Evolutionary conservation across 73 alveolate species (phyloP), one percentile per base, ranked within the genome.

Genomic region (Paramecium biaurelia): DNA sequence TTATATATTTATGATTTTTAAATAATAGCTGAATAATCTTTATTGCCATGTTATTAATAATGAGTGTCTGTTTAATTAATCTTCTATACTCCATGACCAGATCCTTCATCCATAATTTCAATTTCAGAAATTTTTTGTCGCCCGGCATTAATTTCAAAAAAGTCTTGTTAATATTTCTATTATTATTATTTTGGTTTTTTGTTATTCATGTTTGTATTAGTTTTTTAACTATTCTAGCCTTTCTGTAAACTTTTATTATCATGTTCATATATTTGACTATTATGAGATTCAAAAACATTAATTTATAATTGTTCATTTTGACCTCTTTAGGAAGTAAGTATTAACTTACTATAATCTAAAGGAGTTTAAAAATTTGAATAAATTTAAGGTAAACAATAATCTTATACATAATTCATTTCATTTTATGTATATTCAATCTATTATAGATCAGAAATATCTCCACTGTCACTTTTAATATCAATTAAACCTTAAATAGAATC

Each of bases 341-440:
- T 26, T 23, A 63, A 30, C 26, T 49, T 63, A 63, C 84, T 63
- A 9, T 49, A 63, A 26, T 63, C 84, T 63, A 30, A 26, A 63
- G 84, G 84, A 63, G 84, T 63, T 63, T 63, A 32, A 63, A 63
- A 63, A 63, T 63, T 63, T 9, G 84, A 63, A 63, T 63, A 63
- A 12, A 63, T 30, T 63, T 63, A 63, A 26, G 84, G 84, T 12
- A 63, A 63, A 1, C 26, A 32, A 63, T 63, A 63, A 3, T 63
- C 84, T 10, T 23, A 14, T 63, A 63, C 26, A 63, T 63, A 15
- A 30, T 32, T 63, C 21, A 30, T 30, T 30, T 63, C 84, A 63
- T 63, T 63, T 30, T 30, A 26, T 30, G 24, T 30, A 30, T 63
- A 32, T 30, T 63, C 84, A 1, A 26, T 20, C 15, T 63, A 63